Evolutionary conservation across 2,329 filamentous ascomycete genomes (phyloP).

Genomic region (Colletotrichum australisinense): DNA sequence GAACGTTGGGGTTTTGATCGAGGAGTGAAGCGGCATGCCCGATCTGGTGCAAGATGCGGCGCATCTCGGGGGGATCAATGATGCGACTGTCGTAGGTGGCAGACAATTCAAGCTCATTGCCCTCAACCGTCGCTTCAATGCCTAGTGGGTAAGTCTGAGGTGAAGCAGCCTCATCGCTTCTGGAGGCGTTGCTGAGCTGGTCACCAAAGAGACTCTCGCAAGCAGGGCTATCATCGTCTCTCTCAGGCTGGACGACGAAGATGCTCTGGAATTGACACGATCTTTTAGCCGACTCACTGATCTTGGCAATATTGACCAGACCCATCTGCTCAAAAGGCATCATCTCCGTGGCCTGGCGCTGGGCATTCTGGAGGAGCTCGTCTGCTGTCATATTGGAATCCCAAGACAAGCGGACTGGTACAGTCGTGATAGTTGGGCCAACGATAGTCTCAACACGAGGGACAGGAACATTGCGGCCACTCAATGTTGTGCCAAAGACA

Average conservation of each 20-base stretch:
- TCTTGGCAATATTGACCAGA: conserved; percentile 42
- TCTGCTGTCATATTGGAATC: neutral
- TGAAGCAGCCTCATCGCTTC: neutral
- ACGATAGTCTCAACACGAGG: conserved; percentile 36
- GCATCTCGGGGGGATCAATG: neutral
- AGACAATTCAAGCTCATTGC: neutral
- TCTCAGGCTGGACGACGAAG: neutral
- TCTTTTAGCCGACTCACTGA: neutral
- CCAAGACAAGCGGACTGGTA: conserved; percentile 1
- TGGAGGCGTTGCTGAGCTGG: neutral
- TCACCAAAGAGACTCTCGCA: neutral
- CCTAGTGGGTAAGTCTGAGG: neutral
- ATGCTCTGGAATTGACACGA: conserved; percentile 3
- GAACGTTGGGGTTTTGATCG: neutral
- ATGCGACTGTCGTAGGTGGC: neutral
- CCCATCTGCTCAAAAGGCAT: conserved; percentile 44
- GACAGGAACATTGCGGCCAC: conserved; percentile 37
- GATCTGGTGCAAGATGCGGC: neutral
- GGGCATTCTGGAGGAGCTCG: conserved; percentile 38
- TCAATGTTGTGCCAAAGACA: conserved; percentile 52
- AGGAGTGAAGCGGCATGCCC: neutral
- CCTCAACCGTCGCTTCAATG: neutral
- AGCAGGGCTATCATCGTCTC: neutral
- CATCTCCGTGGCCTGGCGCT: conserved; percentile 42
- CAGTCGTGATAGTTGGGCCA: conserved; percentile 42